phyloP scores from a whole-genome alignment of 805 yeast species.

The Kodamaea kakaduensis region DNA sequence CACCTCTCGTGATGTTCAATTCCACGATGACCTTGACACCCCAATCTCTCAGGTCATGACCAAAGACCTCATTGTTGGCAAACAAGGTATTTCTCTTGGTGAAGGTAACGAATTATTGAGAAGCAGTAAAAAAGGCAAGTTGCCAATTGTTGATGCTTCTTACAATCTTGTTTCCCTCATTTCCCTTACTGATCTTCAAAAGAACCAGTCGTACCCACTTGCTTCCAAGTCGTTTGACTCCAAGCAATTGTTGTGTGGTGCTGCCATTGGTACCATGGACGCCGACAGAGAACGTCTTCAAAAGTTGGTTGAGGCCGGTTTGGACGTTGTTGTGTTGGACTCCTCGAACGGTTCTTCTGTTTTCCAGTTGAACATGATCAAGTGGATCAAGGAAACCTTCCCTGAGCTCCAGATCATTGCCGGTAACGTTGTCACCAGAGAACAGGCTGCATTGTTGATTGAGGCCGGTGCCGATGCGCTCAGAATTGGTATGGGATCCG shows the following conservation, averaged over 20 bases:
- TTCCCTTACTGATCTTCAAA: conserved; percentile 95
- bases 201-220: conserved; percentile 87
- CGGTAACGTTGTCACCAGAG: conserved; percentile 98
- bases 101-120: conserved; percentile 91
- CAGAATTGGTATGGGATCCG: conserved; percentile 99
- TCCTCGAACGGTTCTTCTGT: conserved; percentile 97
- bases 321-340: conserved; percentile 93
- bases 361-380: conserved; percentile 90
- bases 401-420: conserved; percentile 87
- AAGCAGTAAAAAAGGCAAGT: conserved; percentile 93
- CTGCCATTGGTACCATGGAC: conserved; percentile 92
- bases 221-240: conserved; percentile 92
- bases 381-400: conserved; percentile 78
- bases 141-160: conserved; percentile 80
- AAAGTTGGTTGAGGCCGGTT: conserved; percentile 89
- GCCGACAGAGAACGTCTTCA: conserved; percentile 82
- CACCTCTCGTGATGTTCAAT: conserved; percentile 96
- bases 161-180: conserved; percentile 82
- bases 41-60: conserved; percentile 83
- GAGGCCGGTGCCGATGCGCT: conserved; percentile 97
- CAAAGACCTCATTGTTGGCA: conserved; percentile 77
- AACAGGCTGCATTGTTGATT: conserved; percentile 91
- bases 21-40: conserved; percentile 68
- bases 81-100: conserved; percentile 71
- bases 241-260: conserved; percentile 97